Conservation (phyloP, 495 filamentous ascomycete genomes). For the Amniculicola lignicola region DNA sequence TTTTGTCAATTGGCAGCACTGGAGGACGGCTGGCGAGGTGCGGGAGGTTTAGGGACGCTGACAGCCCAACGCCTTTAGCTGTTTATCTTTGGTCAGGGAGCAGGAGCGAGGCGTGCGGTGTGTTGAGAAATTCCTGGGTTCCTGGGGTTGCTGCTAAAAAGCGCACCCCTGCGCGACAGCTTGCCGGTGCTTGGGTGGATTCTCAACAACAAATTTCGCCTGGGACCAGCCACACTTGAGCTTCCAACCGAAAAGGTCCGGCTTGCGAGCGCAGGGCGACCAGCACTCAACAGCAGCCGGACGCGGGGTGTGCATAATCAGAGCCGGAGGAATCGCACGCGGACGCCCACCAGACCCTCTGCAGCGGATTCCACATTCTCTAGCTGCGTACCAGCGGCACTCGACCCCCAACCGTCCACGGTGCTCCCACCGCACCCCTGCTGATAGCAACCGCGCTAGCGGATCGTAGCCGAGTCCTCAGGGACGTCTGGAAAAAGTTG, state of each 20-base stretch:
- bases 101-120: background rate
- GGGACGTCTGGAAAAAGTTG: conserved; percentile 26
- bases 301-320: conserved; percentile 1
- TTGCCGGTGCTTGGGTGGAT: conserved; percentile 2
- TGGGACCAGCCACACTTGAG: conserved; percentile 4
- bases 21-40: background rate
- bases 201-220: conserved; percentile 23
- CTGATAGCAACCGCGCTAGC: conserved; percentile 1
- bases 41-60: conserved; percentile 17
- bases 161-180: conserved; percentile 6
- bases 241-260: background rate
- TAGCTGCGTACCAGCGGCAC: background rate
- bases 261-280: background rate
- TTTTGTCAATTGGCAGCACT: conserved; percentile 1
- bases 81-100: conserved; percentile 18
- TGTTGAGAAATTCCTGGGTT: conserved; percentile 17
- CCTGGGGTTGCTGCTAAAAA: conserved; percentile 22
- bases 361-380: conserved; percentile 5
- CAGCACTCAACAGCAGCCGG: conserved; percentile 15
- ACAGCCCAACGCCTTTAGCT: conserved; percentile 28
- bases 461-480: conserved; percentile 1
- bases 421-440: conserved; percentile 11
- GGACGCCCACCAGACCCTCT: background rate
- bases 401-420: conserved; percentile 9
- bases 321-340: background rate